Percentiles rank a stretch among this genome's conserved stretches.
Evolutionary conservation across 768 basidiomycete species (phyloP).

Genomic region (Grammothele lineata): DNA sequence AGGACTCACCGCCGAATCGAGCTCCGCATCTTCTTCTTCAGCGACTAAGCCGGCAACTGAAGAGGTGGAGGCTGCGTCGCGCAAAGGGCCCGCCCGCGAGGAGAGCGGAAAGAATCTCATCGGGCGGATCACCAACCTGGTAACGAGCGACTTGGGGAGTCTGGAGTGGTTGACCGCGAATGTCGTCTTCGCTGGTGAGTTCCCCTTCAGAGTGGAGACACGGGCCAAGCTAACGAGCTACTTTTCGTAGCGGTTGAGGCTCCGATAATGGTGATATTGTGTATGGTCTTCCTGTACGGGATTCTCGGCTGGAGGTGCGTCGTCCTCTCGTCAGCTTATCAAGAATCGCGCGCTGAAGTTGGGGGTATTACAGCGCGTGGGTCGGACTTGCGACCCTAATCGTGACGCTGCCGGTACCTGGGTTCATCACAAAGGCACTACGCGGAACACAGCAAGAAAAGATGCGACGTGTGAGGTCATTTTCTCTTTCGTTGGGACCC

Average conservation of each 20-base stretch:
- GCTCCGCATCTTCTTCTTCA: constrained; percentile 1
- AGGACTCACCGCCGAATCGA: background rate
- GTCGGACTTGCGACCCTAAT: constrained; percentile 38
- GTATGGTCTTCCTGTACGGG: constrained; percentile 36
- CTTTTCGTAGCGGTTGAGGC: constrained; percentile 25
- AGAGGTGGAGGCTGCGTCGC: background rate
- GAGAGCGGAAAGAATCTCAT: constrained; percentile 42
- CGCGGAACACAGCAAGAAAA: constrained; percentile 31
- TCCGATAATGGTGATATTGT: constrained; percentile 37
- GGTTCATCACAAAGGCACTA: constrained; percentile 31
- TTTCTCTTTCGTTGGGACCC: background rate
- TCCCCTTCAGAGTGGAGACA: constrained; percentile 40
- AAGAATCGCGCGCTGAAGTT: too few relatives aligned
- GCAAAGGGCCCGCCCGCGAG: constrained; percentile 2
- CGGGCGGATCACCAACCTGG: constrained; percentile 75
- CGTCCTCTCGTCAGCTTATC: background rate
- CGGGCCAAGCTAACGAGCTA: constrained; percentile 35
- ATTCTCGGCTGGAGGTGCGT: constrained; percentile 47
- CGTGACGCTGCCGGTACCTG: constrained; percentile 37
- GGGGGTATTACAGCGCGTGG: constrained; percentile 24
- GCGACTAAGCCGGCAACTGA: background rate
- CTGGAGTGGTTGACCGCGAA: constrained; percentile 6
- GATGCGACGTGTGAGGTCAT: constrained; percentile 43
- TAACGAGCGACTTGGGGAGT: constrained; percentile 46
- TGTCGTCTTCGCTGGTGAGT: background rate